Base-by-base conservation (phyloP, 345 rosid species). In the Salix suchowensis region DNA sequence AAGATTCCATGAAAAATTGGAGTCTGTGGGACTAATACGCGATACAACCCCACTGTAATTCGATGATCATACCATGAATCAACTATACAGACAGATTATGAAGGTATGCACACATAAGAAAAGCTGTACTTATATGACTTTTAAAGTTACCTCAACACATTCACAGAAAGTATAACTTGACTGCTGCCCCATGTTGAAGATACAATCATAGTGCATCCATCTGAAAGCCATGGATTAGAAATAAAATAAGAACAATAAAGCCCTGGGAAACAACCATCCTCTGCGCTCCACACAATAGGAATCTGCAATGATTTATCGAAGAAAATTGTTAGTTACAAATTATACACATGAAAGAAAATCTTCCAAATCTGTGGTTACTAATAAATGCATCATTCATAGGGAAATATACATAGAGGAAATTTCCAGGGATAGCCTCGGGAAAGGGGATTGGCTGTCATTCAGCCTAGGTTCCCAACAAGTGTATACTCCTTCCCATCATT, bases 211-310 rank as follows among this genome's bases (percentile, higher is more conserved):
- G 89, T 92, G 80, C 85, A 78, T 79, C 97, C 92, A 88, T 96
- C 97, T 76, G 98, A 91, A 76, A 96, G 93, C 98, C 99, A 96
- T 3, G 96, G 93, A 71, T 87, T 85, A 55, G 71, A 71, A 64
- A 87, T 92, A 70, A 90, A 71, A 72, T 76, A 39, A 2, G 87
- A 84, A 69, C 46, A 74, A 81, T 93, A 96, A 66, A 96, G 94
- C 78, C 99, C 99, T 5, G 98, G 97, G 82, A 96, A 96, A 70
- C 89, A 85, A 70, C 89, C 92, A 23, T 88, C 91, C 16, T 88
- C 92, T 37, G 98, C 84, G 75, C 87, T 85, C 74, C 80, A 86
- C 81, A 96, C 91, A 65, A 87, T 77, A 68, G 90, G 90, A 86
- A 94, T 71, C 99, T 96, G 86, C 84, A 87, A 54, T 46, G 40